Evolutionary conservation across 1,139 yeast genomes (phyloP), one percentile per base, ranked within the genome.

Genomic region (Komagataea norvegica): DNA sequence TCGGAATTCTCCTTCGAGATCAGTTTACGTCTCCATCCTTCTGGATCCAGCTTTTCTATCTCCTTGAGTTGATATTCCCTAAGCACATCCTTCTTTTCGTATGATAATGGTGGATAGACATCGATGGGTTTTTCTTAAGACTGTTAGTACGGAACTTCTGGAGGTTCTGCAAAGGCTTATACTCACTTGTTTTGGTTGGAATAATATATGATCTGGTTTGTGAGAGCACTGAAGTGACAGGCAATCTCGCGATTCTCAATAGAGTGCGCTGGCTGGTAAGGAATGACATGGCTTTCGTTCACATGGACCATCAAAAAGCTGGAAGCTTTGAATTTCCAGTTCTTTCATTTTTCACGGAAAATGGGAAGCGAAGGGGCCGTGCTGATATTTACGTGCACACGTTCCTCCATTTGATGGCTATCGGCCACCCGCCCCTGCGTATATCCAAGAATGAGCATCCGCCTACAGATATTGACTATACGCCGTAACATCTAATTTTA

Each of bases 1-100:
- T 64, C 64, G n/a, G 77, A 73, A 40, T 69, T 68, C 6, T 60
- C 48, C 41, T 64, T 65, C 42, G 71, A 67, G 17, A 87, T 66
- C 38, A 86, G 65, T n/a, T 72, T 70, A 45, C 82, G 67, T 66
- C 89, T 81, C 64, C 73, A 68, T 7, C 91, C 93, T 5, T 74
- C 65, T 17, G 89, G 84, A 57, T 88, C 96, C 48, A 81, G 73
- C 47, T 71, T 73, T 21, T 65, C 59, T 31, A 55, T 59, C 52
- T 37, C 54, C 48, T 40, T 46, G 36, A 41, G 38, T 32, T 40
- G 44, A 35, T 38, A 48, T 19, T 26, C 22, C 8, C 50, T 48
- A 11, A 56, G 34, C 14, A 56, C 59, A 14, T 40, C 34, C 25
- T 48, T 44, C 13, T 57, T 45, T 6, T 52, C 33, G 33, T 44